phyloP scores from a whole-genome alignment of 2,329 filamentous ascomycete species.

The Curvularia spicifera region DNA sequence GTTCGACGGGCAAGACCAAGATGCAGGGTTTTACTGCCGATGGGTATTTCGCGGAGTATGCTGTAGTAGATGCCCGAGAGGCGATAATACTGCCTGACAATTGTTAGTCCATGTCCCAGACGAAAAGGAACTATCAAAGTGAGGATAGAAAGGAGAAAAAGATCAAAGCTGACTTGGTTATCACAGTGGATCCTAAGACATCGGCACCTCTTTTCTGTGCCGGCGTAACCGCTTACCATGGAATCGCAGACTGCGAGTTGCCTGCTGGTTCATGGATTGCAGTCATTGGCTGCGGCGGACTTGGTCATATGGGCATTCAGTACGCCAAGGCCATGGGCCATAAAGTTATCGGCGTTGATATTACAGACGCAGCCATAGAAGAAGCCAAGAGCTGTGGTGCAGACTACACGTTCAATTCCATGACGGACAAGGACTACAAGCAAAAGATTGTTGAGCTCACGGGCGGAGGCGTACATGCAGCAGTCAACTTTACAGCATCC shows the following conservation, averaged over 20 bases:
- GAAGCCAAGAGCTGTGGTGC: slow-evolving; percentile 42
- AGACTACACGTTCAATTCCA: slow-evolving; percentile 42
- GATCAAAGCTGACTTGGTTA: slow-evolving; percentile 6
- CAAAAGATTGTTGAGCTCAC: slow-evolving; percentile 40
- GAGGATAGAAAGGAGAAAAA: not conserved
- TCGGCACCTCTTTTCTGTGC: slow-evolving; percentile 43
- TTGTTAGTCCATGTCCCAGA: slow-evolving; percentile 21
- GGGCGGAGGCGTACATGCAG: slow-evolving; percentile 38
- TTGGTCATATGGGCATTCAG: slow-evolving; percentile 44
- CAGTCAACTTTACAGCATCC: slow-evolving; percentile 42
- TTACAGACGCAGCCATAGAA: slow-evolving; percentile 38
- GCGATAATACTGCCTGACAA: slow-evolving; percentile 38
- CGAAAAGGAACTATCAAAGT: not conserved
- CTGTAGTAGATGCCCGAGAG: slow-evolving; percentile 38
- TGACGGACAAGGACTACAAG: slow-evolving; percentile 37
- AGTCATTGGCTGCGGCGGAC: slow-evolving; percentile 40
- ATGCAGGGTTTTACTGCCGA: slow-evolving; percentile 40
- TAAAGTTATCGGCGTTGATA: slow-evolving; percentile 42
- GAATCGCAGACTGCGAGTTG: slow-evolving; percentile 39
- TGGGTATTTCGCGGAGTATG: slow-evolving; percentile 44
- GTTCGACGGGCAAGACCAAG: slow-evolving; percentile 37
- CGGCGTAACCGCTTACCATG: slow-evolving; percentile 41
- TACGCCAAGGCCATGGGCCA: slow-evolving; percentile 45
- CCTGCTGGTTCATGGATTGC: slow-evolving; percentile 40
- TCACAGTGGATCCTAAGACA: slow-evolving; percentile 33